phyloP scores from a whole-genome alignment of 2,329 filamentous ascomycete species.

The Acrocalymma vagum region DNA sequence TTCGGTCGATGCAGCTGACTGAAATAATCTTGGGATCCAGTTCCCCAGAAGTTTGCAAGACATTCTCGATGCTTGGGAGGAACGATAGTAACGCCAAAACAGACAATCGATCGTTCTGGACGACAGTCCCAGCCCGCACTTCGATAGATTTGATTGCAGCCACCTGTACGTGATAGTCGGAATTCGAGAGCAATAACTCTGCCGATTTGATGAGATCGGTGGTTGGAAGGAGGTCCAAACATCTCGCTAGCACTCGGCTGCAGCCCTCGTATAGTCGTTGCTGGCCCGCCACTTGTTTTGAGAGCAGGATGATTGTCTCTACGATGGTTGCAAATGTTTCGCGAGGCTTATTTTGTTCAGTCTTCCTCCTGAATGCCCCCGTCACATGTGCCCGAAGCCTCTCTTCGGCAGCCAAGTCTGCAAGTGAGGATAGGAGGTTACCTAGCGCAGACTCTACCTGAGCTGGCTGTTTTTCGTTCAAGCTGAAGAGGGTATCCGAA shows the following conservation, averaged over 20 bases:
- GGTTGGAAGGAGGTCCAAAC: slow-evolving; percentile 87
- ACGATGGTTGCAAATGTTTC: slow-evolving; percentile 47
- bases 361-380: slow-evolving; percentile 38
- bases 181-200: slow-evolving; percentile 79
- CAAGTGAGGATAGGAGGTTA: slow-evolving; percentile 50
- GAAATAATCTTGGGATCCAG: slow-evolving; percentile 83
- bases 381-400: slow-evolving; percentile 39
- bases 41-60: slow-evolving; percentile 77
- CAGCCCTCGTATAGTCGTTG: slow-evolving; percentile 50
- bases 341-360: slow-evolving; percentile 35
- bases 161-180: slow-evolving; percentile 79
- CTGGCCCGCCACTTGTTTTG: slow-evolving; percentile 66
- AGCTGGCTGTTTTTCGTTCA: slow-evolving; percentile 56
- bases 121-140: slow-evolving; percentile 77
- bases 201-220: slow-evolving; percentile 89
- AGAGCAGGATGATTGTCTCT: slow-evolving; percentile 60
- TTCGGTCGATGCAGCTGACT: slow-evolving; percentile 89
- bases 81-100: slow-evolving; percentile 79
- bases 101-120: slow-evolving; percentile 72
- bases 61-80: slow-evolving; percentile 77
- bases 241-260: slow-evolving; percentile 76
- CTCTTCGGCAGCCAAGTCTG: slow-evolving; percentile 45
- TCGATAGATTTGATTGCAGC: slow-evolving; percentile 75
- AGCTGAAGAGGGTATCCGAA: slow-evolving; percentile 75
- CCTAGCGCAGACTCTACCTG: slow-evolving; percentile 47